phyloP scores from a whole-genome alignment of 148 eudicot genomes.

The Heliamphora exappendiculata region DNA sequence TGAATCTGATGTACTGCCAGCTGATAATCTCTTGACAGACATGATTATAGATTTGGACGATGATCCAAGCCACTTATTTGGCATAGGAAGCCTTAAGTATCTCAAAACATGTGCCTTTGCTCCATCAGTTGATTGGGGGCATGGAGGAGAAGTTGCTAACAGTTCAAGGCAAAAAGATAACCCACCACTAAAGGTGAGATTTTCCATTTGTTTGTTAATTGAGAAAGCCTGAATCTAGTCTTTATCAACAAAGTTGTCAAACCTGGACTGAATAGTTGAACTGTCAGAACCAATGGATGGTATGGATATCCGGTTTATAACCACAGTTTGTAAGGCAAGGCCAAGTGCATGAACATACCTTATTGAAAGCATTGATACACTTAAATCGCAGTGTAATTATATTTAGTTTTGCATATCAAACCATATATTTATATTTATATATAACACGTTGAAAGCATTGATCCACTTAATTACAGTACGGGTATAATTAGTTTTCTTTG shows the following conservation, averaged over 20 bases:
- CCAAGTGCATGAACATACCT: constrained; percentile 9
- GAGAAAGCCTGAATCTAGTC: background rate
- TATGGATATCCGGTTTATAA: background rate
- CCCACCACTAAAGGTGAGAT: constrained; percentile 46
- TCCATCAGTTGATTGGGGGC: constrained; percentile 19
- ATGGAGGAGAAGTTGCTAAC: constrained; percentile 12
- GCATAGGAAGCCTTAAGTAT: constrained; percentile 25
- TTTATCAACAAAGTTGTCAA: background rate
- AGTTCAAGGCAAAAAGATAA: constrained; percentile 18
- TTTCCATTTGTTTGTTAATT: constrained; percentile 5
- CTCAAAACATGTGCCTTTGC: constrained; percentile 29
- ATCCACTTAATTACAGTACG: background rate
- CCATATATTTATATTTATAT: background rate
- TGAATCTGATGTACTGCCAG: constrained; percentile 21
- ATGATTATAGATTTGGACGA: constrained; percentile 21
- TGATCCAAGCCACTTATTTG: constrained; percentile 23
- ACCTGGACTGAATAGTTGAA: constrained; percentile 10
- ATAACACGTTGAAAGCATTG: background rate
- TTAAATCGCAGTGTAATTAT: background rate
- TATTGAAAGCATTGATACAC: background rate
- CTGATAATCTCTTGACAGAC: constrained; percentile 23
- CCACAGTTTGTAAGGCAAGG: background rate
- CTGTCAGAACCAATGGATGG: constrained; percentile 5
- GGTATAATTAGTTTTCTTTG: background rate
- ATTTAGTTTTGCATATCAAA: background rate